A percentile compares a stretch with the other conserved stretches of the same genome.
These are phyloP conservation scores for Linum usitatissimum DNA, from an alignment of 345 rosid genomes.

Conservation along the genomic window DNA sequence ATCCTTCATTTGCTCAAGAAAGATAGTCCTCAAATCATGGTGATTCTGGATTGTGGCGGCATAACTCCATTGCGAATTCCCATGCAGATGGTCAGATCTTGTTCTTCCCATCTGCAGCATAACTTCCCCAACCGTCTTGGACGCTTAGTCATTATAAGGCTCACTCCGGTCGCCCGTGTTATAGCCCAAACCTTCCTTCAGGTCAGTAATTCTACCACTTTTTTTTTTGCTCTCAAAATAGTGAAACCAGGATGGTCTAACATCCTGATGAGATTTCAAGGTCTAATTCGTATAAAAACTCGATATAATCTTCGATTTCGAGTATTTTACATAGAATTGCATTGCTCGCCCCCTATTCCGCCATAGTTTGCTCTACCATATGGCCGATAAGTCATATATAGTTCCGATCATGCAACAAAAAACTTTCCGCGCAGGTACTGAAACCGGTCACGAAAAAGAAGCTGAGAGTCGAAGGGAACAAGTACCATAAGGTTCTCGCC, in stretches of 20 bases:
- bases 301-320: too few relatives aligned
- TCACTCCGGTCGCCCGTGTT: conserved; percentile 80
- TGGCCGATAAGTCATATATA: too few relatives aligned
- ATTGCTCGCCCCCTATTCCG: too few relatives aligned
- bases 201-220: conserved; percentile 28
- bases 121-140: conserved; percentile 85
- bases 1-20: conserved; percentile 44
- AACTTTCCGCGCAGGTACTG: conserved; percentile 41
- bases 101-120: conserved; percentile 79
- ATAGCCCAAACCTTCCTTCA: conserved; percentile 78
- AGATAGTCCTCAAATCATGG: conserved; percentile 59
- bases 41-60: conserved; percentile 84
- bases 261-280: too few relatives aligned
- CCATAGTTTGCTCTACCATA: too few relatives aligned
- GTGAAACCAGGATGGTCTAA: too few relatives aligned
- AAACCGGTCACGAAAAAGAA: conserved; percentile 72
- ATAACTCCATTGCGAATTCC: conserved; percentile 75
- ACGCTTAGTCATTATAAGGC: conserved; percentile 67
- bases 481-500: conserved; percentile 42
- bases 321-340: too few relatives aligned
- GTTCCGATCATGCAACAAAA: neutral
- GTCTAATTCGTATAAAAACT: too few relatives aligned
- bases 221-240: neutral
- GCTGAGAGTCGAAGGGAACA: conserved; percentile 71
- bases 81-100: conserved; percentile 81